Conservation (phyloP, 2,329 filamentous ascomycete species). For the Cordyceps farinosa region DNA sequence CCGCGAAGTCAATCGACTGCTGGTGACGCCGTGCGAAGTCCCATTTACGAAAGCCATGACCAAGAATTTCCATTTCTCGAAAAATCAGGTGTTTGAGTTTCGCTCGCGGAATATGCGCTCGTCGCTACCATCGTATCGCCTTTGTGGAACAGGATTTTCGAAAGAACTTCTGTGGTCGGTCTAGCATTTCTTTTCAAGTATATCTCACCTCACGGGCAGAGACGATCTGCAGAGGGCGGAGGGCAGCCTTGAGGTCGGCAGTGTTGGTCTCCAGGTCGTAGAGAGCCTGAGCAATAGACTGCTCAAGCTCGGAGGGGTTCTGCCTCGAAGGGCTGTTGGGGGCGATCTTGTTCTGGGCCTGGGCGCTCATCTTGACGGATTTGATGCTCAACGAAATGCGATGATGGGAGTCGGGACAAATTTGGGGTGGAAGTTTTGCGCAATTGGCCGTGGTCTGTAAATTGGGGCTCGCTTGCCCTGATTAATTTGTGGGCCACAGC, state of each 20-base stretch:
- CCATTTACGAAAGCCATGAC: constrained; percentile 16
- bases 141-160: constrained; percentile 44
- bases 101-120: constrained; percentile 14
- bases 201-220: constrained; percentile 97
- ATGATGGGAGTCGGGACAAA: constrained; percentile 28
- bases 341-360: constrained; percentile 96
- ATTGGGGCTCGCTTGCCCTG: constrained; percentile 41
- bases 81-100: not conserved
- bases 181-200: constrained; percentile 30
- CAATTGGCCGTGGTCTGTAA: constrained; percentile 32
- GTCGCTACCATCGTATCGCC: constrained; percentile 22
- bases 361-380: constrained; percentile 57
- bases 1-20: constrained; percentile 43
- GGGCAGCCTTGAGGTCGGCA: constrained; percentile 90
- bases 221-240: constrained; percentile 97
- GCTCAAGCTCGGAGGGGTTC: constrained; percentile 97
- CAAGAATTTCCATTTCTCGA: constrained; percentile 2
- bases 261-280: constrained; percentile 99
- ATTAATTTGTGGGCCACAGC: constrained; percentile 10
- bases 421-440: constrained; percentile 29
- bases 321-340: constrained; percentile 93
- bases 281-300: constrained; percentile 92
- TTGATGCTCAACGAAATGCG: constrained; percentile 34
- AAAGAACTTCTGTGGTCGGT: constrained; percentile 23
- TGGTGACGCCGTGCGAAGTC: constrained; percentile 22